phyloP scores from a whole-genome alignment of 306 rosid genomes.

The Castanea crenata region DNA sequence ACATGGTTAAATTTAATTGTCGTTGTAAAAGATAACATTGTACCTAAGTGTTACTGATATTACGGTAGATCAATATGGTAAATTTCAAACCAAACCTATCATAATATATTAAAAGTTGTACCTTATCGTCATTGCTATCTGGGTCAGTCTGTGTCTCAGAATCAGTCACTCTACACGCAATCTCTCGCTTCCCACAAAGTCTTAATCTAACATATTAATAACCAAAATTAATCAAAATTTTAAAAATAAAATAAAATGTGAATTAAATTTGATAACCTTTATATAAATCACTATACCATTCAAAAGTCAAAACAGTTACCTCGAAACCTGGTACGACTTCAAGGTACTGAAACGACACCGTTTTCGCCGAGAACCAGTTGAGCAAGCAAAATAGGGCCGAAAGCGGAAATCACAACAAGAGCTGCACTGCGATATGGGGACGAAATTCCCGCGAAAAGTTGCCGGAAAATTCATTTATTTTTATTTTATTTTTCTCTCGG shows the following conservation, averaged over 20 bases:
- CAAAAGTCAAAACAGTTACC: conserved; percentile 34
- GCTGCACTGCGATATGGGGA: conserved; percentile 56
- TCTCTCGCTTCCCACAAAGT: conserved; percentile 36
- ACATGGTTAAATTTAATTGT: too few species aligned
- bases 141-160: conserved; percentile 57
- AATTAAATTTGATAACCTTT: background rate
- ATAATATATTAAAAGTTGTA: conserved; percentile 19
- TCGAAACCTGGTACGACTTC: conserved; percentile 33
- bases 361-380: conserved; percentile 25
- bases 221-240: background rate
- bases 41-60: too few species aligned
- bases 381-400: conserved; percentile 37
- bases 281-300: background rate
- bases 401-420: conserved; percentile 65
- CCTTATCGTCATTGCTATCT: conserved; percentile 63
- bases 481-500: background rate
- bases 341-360: conserved; percentile 27
- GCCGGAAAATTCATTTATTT: conserved; percentile 55
- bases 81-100: background rate
- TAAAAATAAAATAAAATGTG: background rate
- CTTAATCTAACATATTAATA: conserved; percentile 17
- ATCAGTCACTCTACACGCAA: conserved; percentile 62
- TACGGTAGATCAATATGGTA: background rate
- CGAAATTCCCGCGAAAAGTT: conserved; percentile 50
- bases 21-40: too few species aligned